Conservation (phyloP, 768 basidiomycete genomes). For the Pisolithus microcarpus region DNA sequence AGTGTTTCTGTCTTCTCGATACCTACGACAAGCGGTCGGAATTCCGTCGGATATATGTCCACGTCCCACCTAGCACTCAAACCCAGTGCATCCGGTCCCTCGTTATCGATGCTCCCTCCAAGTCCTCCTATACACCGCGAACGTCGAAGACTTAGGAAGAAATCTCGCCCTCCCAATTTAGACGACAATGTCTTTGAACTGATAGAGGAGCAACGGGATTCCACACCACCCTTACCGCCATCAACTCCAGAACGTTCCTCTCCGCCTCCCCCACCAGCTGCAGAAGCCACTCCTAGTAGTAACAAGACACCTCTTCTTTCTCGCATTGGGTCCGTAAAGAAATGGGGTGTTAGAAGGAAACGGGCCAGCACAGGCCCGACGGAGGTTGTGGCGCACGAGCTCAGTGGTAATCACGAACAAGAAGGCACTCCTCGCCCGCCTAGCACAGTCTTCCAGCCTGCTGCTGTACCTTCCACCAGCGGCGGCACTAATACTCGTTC, state of each 20-base stretch:
- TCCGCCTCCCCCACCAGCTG: constrained; percentile 13
- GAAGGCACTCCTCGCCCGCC: constrained; percentile 25
- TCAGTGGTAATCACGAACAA: constrained; percentile 9
- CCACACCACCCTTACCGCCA: constrained; percentile 25
- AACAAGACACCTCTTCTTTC: constrained; percentile 41
- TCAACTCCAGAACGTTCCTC: constrained; percentile 25
- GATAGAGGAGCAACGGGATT: constrained; percentile 23
- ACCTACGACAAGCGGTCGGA: constrained; percentile 40
- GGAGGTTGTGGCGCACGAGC: constrained; percentile 27
- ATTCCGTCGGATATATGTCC: constrained; percentile 40
- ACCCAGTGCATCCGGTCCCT: constrained; percentile 29
- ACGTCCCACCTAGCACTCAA: constrained; percentile 38
- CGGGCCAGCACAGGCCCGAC: constrained; percentile 37
- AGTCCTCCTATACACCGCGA: constrained; percentile 58
- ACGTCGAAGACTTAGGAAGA: constrained; percentile 63
- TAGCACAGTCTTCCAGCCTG: constrained; percentile 15
- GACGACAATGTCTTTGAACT: constrained; percentile 46
- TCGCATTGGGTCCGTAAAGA: constrained; percentile 54
- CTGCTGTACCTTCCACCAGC: constrained; percentile 11
- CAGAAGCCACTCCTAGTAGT: constrained; percentile 25
- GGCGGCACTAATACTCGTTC: constrained; percentile 16
- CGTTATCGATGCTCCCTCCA: constrained; percentile 47
- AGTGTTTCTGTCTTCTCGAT: constrained; percentile 63
- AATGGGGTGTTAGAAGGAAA: constrained; percentile 42
- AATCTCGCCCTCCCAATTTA: constrained; percentile 56